Base-by-base conservation (phyloP, 768 basidiomycete species). In the Tylopilus cervinicoccineus region DNA sequence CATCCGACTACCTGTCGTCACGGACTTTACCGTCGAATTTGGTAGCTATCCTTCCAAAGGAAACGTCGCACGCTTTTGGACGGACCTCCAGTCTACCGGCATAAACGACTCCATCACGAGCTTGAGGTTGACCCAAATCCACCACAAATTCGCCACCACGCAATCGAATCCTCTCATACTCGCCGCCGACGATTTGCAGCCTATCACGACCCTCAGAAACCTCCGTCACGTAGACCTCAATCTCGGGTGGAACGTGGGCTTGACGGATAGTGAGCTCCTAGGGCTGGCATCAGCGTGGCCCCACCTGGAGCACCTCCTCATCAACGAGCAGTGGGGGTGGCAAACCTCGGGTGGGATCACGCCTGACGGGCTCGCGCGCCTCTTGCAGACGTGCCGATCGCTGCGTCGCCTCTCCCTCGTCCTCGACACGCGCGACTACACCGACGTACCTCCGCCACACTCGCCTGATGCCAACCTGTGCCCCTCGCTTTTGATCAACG, bases 321-420 rank as follows among this genome's bases (percentile, higher is more conserved):
- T 59, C 14, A 55, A 59, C 26, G 13, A 20, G 17, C 24, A 36
- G 0, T 50, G 34, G 47, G 55, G 53, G 2, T 55, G 56, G 51
- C 23, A 38, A 27, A 33, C 19, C 5, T 4, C 27, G 7, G 33
- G 43, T 2, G 48, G 47, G 2, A 50, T 58, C 26, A 52, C 58
- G 0, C 51, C 48, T 1, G 19, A 19, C 17, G 50, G 53, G n/a
- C 45, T 59, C 41, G 34, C 9, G 9, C 43, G 37, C 10, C 48
- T 39, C 19, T 12, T 38, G 37, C 28, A 45, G 24, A 27, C 29
- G 2, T 49, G 48, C 29, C 36, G n/a, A 5, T 29, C 27, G 22
- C 17, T 38, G 4, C 12, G 17, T 6, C 23, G 14, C 1, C 3
- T 57, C 7, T 37, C 43, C 22, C 29, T 57, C 17, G 53, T 47